Evolutionary conservation across 2,329 filamentous ascomycete genomes (phyloP).

Genomic region (Diaporthe capsici): DNA sequence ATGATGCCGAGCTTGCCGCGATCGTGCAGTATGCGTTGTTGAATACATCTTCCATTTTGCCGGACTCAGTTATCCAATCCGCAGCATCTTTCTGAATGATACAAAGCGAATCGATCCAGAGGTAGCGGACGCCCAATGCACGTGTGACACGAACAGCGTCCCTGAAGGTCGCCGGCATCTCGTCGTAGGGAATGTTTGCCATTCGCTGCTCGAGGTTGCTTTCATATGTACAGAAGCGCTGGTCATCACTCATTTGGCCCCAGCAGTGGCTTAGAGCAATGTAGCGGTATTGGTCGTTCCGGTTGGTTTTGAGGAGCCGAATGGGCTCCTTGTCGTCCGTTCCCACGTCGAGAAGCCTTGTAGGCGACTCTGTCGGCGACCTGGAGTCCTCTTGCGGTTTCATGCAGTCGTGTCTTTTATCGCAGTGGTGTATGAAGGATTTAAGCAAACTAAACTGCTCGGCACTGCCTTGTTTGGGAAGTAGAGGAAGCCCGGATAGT

Average conservation of each 20-base stretch:
- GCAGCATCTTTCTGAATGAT: slow-evolving; percentile 45
- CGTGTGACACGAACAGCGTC: slow-evolving; percentile 40
- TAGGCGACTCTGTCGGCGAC: slow-evolving; percentile 36
- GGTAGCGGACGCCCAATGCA: slow-evolving; percentile 32
- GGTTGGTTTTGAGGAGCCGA: slow-evolving; percentile 31
- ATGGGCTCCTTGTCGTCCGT: neutral
- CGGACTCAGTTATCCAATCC: slow-evolving; percentile 44
- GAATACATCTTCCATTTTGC: slow-evolving; percentile 48
- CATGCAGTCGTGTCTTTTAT: neutral
- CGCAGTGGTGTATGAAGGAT: neutral
- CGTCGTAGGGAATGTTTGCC: neutral
- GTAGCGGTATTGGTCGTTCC: slow-evolving; percentile 31
- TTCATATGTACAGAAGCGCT: slow-evolving; percentile 46
- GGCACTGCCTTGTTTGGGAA: neutral
- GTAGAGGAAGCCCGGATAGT: neutral
- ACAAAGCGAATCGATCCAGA: slow-evolving; percentile 49
- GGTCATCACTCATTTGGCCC: slow-evolving; percentile 47
- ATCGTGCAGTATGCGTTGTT: slow-evolving; percentile 47
- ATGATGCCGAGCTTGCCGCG: slow-evolving; percentile 43
- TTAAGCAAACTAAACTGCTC: neutral
- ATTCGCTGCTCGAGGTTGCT: slow-evolving; percentile 17
- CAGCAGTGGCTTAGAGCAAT: slow-evolving; percentile 47
- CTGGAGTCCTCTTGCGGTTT: neutral
- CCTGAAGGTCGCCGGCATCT: slow-evolving; percentile 39
- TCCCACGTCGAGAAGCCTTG: slow-evolving; percentile 44